phyloP scores from a whole-genome alignment of 192 early-diverging fungal genomes.

The Pilaira anomala region DNA sequence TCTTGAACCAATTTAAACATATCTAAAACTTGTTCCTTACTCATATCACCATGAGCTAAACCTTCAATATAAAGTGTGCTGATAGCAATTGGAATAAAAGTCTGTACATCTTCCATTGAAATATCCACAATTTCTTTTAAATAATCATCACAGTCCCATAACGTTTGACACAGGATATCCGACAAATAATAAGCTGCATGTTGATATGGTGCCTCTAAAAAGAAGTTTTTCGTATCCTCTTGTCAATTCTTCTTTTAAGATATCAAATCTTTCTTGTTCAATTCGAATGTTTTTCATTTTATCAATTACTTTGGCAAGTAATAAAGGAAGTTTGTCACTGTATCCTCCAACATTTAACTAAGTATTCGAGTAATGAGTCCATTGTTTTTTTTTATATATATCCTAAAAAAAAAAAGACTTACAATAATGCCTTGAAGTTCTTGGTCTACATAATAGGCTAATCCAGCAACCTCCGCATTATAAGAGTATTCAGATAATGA shows the following conservation, averaged over 20 bases:
- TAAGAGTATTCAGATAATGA: conserved; percentile 42
- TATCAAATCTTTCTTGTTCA: conserved; percentile 60
- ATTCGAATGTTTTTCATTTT: conserved; percentile 56
- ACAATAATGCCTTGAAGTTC: conserved; percentile 55
- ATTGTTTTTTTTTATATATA: conserved; percentile 46
- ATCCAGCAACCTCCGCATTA: conserved; percentile 49
- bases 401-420: conserved; percentile 43
- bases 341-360: conserved; percentile 68
- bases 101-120: conserved; percentile 57
- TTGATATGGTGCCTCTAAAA: conserved; percentile 64
- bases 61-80: conserved; percentile 64
- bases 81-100: conserved; percentile 65
- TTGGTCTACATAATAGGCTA: conserved; percentile 54
- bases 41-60: conserved; percentile 78
- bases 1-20: conserved; percentile 50
- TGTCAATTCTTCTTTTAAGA: conserved; percentile 67
- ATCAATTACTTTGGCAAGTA: conserved; percentile 65
- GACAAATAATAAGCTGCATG: conserved; percentile 63
- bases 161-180: conserved; percentile 58
- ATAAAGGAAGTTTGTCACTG: conserved; percentile 72
- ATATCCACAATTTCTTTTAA: conserved; percentile 60
- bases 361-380: conserved; percentile 54
- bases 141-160: conserved; percentile 75
- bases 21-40: conserved; percentile 49
- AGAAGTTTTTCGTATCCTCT: conserved; percentile 63